Evolutionary conservation across 148 eudicot genomes (phyloP).

Genomic region (Vaccinium myrtillus): DNA sequence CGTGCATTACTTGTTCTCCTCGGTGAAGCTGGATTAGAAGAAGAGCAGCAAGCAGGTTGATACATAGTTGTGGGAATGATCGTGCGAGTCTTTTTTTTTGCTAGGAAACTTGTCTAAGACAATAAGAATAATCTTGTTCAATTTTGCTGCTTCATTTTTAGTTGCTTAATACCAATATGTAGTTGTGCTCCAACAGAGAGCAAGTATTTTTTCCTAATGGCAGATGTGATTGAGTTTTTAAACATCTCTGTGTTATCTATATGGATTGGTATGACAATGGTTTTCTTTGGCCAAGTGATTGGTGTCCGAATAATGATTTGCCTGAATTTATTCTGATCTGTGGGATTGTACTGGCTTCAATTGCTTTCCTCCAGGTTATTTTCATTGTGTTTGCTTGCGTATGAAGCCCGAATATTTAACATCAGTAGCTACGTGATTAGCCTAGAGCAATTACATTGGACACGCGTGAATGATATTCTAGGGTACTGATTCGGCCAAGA

Average conservation of each 20-base stretch:
- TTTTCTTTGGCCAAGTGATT: neutral
- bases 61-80: neutral
- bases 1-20: slow-evolving; percentile 40
- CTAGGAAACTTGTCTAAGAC: slow-evolving; percentile 24
- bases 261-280: neutral
- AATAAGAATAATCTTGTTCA: slow-evolving; percentile 25
- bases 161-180: slow-evolving; percentile 20
- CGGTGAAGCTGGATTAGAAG: slow-evolving; percentile 38
- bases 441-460: neutral
- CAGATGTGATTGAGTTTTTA: neutral
- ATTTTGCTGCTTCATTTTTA: slow-evolving; percentile 27
- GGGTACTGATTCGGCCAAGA: too few species aligned
- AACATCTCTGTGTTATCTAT: neutral
- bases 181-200: neutral
- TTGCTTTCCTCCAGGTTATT: neutral
- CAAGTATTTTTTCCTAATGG: neutral
- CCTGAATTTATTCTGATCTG: neutral
- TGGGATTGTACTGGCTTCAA: neutral
- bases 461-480: neutral
- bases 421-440: neutral
- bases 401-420: neutral
- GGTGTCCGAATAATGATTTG: neutral
- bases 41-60: neutral
- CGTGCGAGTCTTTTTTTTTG: slow-evolving; percentile 21
- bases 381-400: neutral